phyloP scores from a whole-genome alignment of 768 basidiomycete species.

The Trametes meyenii region DNA sequence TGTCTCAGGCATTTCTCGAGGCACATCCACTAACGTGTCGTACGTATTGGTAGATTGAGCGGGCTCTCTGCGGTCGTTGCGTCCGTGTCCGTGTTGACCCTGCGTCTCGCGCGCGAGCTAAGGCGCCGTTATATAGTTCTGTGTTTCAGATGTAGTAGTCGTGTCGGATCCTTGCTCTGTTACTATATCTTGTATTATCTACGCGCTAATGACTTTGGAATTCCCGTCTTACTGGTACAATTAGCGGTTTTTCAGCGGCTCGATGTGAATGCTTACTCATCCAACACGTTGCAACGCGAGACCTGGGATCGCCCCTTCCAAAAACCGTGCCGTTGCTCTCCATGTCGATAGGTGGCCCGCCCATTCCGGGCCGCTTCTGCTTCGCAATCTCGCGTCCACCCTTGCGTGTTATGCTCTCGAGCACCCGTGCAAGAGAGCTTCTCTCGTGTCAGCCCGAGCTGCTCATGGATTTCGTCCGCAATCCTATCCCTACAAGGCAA shows the following conservation, averaged over 20 bases:
- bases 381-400: constrained; percentile 93
- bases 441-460: constrained; percentile 51
- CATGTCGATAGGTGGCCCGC: constrained; percentile 87
- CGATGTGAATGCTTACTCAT: too few species aligned
- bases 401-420: constrained; percentile 97
- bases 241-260: too few species aligned
- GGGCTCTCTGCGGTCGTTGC: constrained; percentile 58
- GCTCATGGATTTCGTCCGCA: constrained; percentile 64
- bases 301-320: constrained; percentile 31
- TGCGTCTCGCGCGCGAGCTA: constrained; percentile 57
- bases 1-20: neutral
- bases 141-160: neutral
- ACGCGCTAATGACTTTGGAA: neutral
- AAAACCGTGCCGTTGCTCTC: constrained; percentile 86
- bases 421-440: constrained; percentile 80
- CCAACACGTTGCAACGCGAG: too few species aligned
- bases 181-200: neutral
- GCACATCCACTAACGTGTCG: neutral
- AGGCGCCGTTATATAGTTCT: constrained; percentile 33
- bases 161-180: neutral
- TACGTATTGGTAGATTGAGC: constrained; percentile 47
- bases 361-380: constrained; percentile 65
- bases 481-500: constrained; percentile 68
- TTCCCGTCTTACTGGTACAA: neutral
- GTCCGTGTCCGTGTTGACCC: constrained; percentile 55